phyloP scores from a whole-genome alignment of 1,284 basidiomycete species.

The Ustilago curta region DNA sequence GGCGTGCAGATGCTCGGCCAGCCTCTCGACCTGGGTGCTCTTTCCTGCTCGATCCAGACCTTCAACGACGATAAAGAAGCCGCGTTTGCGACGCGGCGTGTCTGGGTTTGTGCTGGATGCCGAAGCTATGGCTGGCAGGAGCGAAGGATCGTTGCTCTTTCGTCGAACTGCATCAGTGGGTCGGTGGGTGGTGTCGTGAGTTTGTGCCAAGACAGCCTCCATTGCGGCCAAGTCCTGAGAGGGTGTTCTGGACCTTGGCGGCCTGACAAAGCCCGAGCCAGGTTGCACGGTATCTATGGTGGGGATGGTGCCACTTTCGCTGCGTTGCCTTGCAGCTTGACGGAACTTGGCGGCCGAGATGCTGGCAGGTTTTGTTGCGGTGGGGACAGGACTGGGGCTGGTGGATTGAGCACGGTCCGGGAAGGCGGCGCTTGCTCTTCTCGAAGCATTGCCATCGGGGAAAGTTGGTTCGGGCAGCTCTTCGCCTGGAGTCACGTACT shows the following conservation, averaged over 20 bases:
- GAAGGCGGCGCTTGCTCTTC: constrained; percentile 3
- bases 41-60: constrained; percentile 68
- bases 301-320: constrained; percentile 37
- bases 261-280: constrained; percentile 23
- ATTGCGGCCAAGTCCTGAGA: constrained; percentile 48
- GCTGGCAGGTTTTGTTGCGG: constrained; percentile 33
- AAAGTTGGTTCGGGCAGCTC: constrained; percentile 38
- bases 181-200: constrained; percentile 6
- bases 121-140: neutral
- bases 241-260: constrained; percentile 38
- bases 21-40: constrained; percentile 64
- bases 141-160: constrained; percentile 20
- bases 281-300: constrained; percentile 30
- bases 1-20: constrained; percentile 50
- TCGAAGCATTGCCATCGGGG: constrained; percentile 9
- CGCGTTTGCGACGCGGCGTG: constrained; percentile 43
- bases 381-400: constrained; percentile 19
- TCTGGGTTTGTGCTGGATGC: constrained; percentile 5
- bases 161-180: constrained; percentile 21
- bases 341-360: constrained; percentile 53
- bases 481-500: constrained; percentile 46
- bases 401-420: constrained; percentile 19
- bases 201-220: constrained; percentile 44
- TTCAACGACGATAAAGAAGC: constrained; percentile 66
- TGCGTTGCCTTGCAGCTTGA: constrained; percentile 41